phyloP scores from a whole-genome alignment of 805 yeast species.

The Nakazawaea siamensis region DNA sequence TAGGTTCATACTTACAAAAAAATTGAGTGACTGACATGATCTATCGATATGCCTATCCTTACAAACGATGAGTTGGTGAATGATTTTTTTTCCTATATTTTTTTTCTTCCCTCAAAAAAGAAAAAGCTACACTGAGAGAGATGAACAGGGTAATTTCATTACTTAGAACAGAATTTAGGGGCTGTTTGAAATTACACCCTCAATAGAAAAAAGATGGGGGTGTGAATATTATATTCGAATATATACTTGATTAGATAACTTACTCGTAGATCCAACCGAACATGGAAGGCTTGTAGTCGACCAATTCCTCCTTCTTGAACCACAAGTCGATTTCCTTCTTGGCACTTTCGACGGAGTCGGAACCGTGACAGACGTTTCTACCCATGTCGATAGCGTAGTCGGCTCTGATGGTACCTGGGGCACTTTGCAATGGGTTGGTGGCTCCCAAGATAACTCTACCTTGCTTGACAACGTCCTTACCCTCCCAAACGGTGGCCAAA shows the following conservation, averaged over 20 bases:
- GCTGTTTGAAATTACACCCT: too few relatives aligned
- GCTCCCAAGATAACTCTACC: slow-evolving; percentile 98
- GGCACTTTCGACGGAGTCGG: slow-evolving; percentile 98
- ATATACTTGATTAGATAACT: slow-evolving; percentile 12
- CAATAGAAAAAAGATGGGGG: too few relatives aligned
- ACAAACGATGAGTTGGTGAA: too few relatives aligned
- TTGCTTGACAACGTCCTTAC: slow-evolving; percentile 98
- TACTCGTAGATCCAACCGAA: slow-evolving; percentile 93
- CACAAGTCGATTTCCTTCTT: slow-evolving; percentile 91
- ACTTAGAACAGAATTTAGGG: too few relatives aligned
- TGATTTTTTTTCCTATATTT: too few relatives aligned
- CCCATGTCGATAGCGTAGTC: slow-evolving; percentile 98
- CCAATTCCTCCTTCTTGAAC: slow-evolving; percentile 97
- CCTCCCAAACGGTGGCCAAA: slow-evolving; percentile 99
- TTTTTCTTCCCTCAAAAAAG: too few relatives aligned
- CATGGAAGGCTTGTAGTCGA: slow-evolving; percentile 81
- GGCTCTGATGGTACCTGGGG: slow-evolving; percentile 99
- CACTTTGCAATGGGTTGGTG: slow-evolving; percentile 94
- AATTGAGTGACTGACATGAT: slow-evolving; percentile 10
- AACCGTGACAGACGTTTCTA: slow-evolving; percentile 98
- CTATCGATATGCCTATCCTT: too few relatives aligned
- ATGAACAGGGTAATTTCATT: too few relatives aligned
- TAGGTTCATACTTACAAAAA: slow-evolving; percentile 13
- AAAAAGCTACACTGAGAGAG: too few relatives aligned
- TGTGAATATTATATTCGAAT: neutral